Conservation (phyloP, 1,139 yeast genomes). For the Pichia terricola region DNA sequence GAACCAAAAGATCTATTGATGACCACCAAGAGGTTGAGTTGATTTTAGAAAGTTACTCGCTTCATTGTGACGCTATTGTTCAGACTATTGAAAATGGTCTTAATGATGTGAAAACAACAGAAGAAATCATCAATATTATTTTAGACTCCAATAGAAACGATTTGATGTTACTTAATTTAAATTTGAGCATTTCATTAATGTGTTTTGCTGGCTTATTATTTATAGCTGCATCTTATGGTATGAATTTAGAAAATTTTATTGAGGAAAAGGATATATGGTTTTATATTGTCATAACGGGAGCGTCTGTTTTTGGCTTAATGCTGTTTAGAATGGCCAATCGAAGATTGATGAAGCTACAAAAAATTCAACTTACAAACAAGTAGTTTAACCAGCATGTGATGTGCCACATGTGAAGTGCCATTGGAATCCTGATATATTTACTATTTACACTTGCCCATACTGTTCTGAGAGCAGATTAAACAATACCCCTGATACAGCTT, state of each 20-base stretch:
- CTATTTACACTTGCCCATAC: background rate
- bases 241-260: constrained; percentile 70
- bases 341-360: constrained; percentile 47
- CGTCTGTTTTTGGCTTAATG: constrained; percentile 33
- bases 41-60: constrained; percentile 64
- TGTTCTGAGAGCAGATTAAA: background rate
- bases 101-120: constrained; percentile 67
- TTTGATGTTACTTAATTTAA: constrained; percentile 61
- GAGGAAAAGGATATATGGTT: constrained; percentile 57
- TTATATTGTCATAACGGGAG: constrained; percentile 33
- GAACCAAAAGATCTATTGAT: constrained; percentile 22
- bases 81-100: constrained; percentile 66
- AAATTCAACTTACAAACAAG: constrained; percentile 44
- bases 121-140: constrained; percentile 71
- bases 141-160: constrained; percentile 73
- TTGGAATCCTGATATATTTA: background rate
- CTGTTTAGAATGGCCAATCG: constrained; percentile 37
- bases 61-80: constrained; percentile 72
- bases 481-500: too few relatives aligned
- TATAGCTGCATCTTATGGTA: constrained; percentile 70
- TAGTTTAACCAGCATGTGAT: background rate
- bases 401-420: background rate
- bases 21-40: constrained; percentile 67
- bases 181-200: constrained; percentile 58
- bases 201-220: constrained; percentile 52